A percentile compares a stretch with the other conserved stretches of the same genome.
phyloP scores from a whole-genome alignment of 805 yeast species.

The Starmerella potacharoeniae region DNA sequence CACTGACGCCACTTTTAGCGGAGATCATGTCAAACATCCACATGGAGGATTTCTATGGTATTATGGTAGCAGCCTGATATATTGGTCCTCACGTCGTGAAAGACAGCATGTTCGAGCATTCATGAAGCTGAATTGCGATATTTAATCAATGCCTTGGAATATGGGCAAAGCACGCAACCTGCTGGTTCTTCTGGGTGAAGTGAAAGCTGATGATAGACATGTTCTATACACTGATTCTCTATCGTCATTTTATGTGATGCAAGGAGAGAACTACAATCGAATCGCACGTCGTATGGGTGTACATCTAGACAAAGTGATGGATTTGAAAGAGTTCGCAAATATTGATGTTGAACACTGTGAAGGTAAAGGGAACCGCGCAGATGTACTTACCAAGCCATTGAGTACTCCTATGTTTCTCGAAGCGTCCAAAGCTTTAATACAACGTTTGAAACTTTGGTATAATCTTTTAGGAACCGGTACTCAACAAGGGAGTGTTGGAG shows the following conservation, averaged over 20 bases:
- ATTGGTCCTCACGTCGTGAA: too few relatives aligned
- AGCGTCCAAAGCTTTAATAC: too few relatives aligned
- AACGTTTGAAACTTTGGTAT: too few relatives aligned
- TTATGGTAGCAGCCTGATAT: too few relatives aligned
- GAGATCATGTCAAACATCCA: too few relatives aligned
- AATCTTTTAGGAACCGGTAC: too few relatives aligned
- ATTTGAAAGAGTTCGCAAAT: background rate
- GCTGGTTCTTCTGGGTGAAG: background rate
- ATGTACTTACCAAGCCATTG: background rate
- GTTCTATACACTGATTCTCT: background rate
- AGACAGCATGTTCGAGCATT: too few relatives aligned
- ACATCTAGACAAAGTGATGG: background rate
- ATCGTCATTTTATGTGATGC: background rate
- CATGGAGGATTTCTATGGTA: too few relatives aligned
- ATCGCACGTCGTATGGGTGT: background rate
- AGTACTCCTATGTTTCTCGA: background rate
- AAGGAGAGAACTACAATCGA: background rate
- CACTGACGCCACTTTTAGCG: too few relatives aligned
- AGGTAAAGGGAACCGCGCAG: background rate
- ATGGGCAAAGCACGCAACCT: background rate
- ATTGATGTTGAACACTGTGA: background rate
- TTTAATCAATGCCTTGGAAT: too few relatives aligned
- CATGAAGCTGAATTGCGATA: too few relatives aligned
- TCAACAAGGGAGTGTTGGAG: too few relatives aligned
- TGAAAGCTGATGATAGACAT: background rate